Evolutionary conservation across 2,329 filamentous ascomycete genomes (phyloP), one percentile per base, ranked within the genome.

Genomic region (Neofusicoccum umdonicola): DNA sequence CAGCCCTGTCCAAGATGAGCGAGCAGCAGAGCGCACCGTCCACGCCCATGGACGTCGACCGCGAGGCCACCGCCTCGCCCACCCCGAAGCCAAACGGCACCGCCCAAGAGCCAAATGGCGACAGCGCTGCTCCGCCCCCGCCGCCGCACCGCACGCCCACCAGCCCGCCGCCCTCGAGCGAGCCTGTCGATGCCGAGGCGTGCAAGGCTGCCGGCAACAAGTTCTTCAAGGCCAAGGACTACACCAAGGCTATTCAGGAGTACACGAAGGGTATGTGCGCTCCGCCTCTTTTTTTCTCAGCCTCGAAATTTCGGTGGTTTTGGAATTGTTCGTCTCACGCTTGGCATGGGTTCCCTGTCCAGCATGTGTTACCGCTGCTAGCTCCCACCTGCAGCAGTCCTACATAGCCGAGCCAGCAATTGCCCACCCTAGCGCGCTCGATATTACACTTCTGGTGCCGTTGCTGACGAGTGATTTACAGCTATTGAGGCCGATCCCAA

Each of bases 131-230:
- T 17, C 90, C 90, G 11, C 82, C 84, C 42, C 90, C 90, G 62
- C 90, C 90, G 60, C 90, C 90, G 66, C 90, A 93, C 79, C 84
- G 86, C 71, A 82, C 77, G 69, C 79, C 79, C 11, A 79, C 82
- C 48, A 84, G 79, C 71, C 79, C 83, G 17, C 79, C 80, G 56
- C 77, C 81, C 41, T 31, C 27, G 27, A 31, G 27, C 27, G 27
- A 31, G 76, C 74, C 68, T 68, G 90, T 94, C 62, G 92, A 97
- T 74, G 92, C 94, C 31, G 95, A 99, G 80, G 84, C 88, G 12
- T 97, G 90, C 85, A 99, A 99, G 83, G 87, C 91, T 71, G 87
- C 91, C 2, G 95, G 95, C 66, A 99, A 99, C 82, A 95, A 95
- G 74, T 94, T 92, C 74, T 99, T 97, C 86, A 98, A 97, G 82